A percentile compares a stretch with the other conserved stretches of the same genome.
These are phyloP conservation scores for Sutorius australiensis DNA, from an alignment of 768 basidiomycete genomes.

Conservation along the genomic window DNA sequence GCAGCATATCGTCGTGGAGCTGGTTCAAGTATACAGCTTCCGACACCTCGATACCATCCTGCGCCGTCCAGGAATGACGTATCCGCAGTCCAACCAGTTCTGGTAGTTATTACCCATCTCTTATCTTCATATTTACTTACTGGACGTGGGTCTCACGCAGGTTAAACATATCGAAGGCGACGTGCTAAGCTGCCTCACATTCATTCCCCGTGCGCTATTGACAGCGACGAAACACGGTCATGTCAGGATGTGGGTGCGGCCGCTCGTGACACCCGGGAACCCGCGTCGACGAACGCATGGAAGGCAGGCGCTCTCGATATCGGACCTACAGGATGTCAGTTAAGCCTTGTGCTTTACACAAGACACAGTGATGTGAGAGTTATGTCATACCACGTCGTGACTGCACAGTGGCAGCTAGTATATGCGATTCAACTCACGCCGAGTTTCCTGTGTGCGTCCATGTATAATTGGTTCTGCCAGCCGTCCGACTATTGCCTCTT, in stretches of 20 bases:
- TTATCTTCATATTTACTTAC: background rate
- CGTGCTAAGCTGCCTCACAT: slow-evolving; percentile 66
- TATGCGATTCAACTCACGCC: background rate
- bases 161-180: slow-evolving; percentile 81
- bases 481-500: background rate
- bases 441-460: background rate
- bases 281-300: slow-evolving; percentile 27
- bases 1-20: slow-evolving; percentile 57
- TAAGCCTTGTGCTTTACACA: slow-evolving; percentile 1
- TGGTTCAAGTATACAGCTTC: slow-evolving; percentile 55
- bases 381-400: slow-evolving; percentile 14
- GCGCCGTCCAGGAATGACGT: slow-evolving; percentile 91
- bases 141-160: slow-evolving; percentile 34
- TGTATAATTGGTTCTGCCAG: background rate
- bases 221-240: slow-evolving; percentile 76
- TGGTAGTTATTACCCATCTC: slow-evolving; percentile 46
- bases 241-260: slow-evolving; percentile 83
- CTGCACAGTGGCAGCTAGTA: background rate
- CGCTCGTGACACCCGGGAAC: slow-evolving; percentile 43
- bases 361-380: background rate
- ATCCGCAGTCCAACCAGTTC: slow-evolving; percentile 83
- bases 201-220: slow-evolving; percentile 74
- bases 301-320: slow-evolving; percentile 30
- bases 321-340: slow-evolving; percentile 29
- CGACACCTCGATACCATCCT: slow-evolving; percentile 66